Evolutionary conservation across 805 yeast species (phyloP).

Genomic region (Starmera quercuum): DNA sequence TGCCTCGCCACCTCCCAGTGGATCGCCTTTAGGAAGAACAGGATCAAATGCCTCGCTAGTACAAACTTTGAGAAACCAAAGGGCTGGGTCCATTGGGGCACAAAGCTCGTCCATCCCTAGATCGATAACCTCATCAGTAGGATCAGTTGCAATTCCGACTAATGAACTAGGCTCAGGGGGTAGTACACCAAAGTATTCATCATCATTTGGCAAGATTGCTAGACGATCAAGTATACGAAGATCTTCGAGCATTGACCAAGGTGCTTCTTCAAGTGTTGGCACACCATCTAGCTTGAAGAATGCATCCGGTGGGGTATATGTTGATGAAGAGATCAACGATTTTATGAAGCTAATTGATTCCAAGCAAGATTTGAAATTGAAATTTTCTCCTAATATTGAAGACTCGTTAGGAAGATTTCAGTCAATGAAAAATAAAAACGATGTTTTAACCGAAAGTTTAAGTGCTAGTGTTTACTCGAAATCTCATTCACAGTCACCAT

Average conservation of each 20-base stretch:
- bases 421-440: slow-evolving; percentile 43
- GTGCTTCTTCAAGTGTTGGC: slow-evolving; percentile 19
- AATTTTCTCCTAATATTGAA: slow-evolving; percentile 22
- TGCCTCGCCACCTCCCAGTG: slow-evolving; percentile 21
- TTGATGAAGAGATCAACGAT: slow-evolving; percentile 57
- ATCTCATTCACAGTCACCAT: slow-evolving; percentile 5
- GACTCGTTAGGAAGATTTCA: slow-evolving; percentile 48
- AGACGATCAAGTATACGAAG: slow-evolving; percentile 35
- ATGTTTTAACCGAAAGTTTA: slow-evolving; percentile 46
- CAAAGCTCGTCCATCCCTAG: slow-evolving; percentile 20
- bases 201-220: slow-evolving; percentile 70
- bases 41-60: slow-evolving; percentile 37
- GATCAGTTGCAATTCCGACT: slow-evolving; percentile 10
- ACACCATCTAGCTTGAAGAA: slow-evolving; percentile 12
- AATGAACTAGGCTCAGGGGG: slow-evolving; percentile 29
- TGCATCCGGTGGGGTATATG: slow-evolving; percentile 30
- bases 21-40: slow-evolving; percentile 27
- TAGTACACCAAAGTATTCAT: slow-evolving; percentile 53
- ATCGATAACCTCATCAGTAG: slow-evolving; percentile 18
- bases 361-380: slow-evolving; percentile 41
- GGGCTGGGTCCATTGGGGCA: slow-evolving; percentile 23
- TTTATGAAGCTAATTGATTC: slow-evolving; percentile 68
- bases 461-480: slow-evolving; percentile 36
- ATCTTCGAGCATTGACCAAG: slow-evolving; percentile 22
- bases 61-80: slow-evolving; percentile 31